Evolutionary conservation across 805 yeast species (phyloP), one percentile per base, ranked within the genome.

Genomic region (Blastobotrys parvus): DNA sequence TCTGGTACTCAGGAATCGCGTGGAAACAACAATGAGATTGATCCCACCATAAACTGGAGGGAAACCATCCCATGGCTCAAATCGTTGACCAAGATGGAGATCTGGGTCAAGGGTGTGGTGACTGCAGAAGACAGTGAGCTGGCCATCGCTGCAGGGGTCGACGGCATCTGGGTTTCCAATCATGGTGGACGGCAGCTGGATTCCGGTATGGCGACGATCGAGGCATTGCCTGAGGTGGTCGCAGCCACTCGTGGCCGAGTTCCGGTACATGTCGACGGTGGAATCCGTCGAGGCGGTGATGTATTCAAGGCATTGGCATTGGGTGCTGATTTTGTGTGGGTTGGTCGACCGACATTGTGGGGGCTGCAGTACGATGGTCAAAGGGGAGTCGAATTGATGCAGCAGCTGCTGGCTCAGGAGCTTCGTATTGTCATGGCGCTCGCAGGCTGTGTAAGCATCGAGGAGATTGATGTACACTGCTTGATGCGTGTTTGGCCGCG

Each of bases 101-200:
- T 73, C 48, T 71, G 70, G 53, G 65, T 70, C 48, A 82, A 82
- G 56, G 89, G 89, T 2, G 64, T 82, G 11, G 82, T 79, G 57
- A 65, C 81, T 5, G 76, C 74, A 10, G 86, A 79, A 48, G 89
- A 82, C 55, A 74, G 80, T 2, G 39, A 36, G 27, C 29, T 21
- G 11, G 39, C 39, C 10, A 71, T 74, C 3, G 73, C 74, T 42
- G 62, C 72, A 42, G 85, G 84, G 0, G 73, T 77, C 29, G 74
- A 74, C 40, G 89, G 85, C 6, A 74, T 79, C 18, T 71, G 80
- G 42, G 65, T 82, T 7, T 79, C 87, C 13, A 82, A 82, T 55
- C 87, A 82, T 58, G 88, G 88, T 19, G 89, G 88, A 7, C 65
- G 88, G 43, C 87, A 81, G 56, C 64, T 82, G 35, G 89, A 82